phyloP scores from a whole-genome alignment of 176 grass and related monocot species.

The Aechmea fasciata region DNA sequence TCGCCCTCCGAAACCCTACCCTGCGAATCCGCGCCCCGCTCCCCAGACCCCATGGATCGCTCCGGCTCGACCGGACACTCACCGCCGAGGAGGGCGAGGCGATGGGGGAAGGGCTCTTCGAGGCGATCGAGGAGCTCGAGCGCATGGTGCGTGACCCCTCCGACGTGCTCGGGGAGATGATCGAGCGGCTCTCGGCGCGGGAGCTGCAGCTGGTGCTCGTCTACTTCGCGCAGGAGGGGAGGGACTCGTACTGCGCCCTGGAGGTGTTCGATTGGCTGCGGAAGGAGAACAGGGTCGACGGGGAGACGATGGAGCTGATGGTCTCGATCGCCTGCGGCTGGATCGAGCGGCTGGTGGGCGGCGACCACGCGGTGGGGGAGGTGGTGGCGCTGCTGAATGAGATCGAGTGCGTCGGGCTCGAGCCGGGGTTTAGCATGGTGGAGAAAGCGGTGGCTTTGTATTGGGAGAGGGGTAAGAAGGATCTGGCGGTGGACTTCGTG shows the following conservation, averaged over 20 bases:
- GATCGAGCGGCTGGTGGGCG: constrained; percentile 74
- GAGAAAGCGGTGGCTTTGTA: constrained; percentile 92
- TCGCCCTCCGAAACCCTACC: not conserved
- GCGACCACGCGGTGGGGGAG: constrained; percentile 45
- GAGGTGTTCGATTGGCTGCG: constrained; percentile 98
- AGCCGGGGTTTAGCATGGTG: constrained; percentile 85
- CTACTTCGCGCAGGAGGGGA: constrained; percentile 94
- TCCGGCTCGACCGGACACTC: constrained; percentile 37
- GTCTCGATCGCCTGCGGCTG: constrained; percentile 84
- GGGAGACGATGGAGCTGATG: constrained; percentile 99
- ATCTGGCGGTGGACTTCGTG: constrained; percentile 63
- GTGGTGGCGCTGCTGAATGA: constrained; percentile 67
- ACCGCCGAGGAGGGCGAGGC: constrained; percentile 26
- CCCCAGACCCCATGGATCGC: constrained; percentile 10
- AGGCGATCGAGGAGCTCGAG: constrained; percentile 78
- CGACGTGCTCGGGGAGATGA: constrained; percentile 40
- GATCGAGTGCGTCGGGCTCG: constrained; percentile 92
- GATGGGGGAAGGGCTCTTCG: constrained; percentile 39
- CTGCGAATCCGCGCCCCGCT: constrained; percentile 11
- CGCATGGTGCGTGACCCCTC: constrained; percentile 42
- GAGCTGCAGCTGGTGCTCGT: constrained; percentile 87
- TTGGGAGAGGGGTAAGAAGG: constrained; percentile 69
- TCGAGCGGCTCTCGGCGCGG: constrained; percentile 59
- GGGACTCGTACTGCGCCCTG: constrained; percentile 88
- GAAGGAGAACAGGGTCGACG: constrained; percentile 83